Percentiles rank a stretch among this genome's conserved stretches.
phyloP scores from a whole-genome alignment of 108 stramenopile genomes.

The Aurantiochytrium sp. region DNA sequence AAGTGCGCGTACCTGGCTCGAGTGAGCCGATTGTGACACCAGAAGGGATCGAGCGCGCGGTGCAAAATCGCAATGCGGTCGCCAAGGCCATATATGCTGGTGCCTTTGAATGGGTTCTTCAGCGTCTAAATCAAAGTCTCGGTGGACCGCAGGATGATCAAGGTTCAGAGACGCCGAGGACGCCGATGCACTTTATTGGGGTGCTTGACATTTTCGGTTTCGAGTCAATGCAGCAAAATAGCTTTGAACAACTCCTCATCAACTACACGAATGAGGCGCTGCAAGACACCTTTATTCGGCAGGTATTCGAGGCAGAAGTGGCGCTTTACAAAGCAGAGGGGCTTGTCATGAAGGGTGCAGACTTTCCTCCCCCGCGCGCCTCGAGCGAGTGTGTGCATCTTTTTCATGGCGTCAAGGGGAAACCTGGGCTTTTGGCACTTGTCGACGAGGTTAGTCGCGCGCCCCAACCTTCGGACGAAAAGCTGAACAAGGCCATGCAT shows the following conservation, averaged over 20 bases:
- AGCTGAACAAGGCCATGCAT: slow-evolving; percentile 10
- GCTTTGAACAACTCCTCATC: slow-evolving; percentile 32
- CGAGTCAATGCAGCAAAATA: slow-evolving; percentile 26
- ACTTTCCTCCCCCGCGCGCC: background rate
- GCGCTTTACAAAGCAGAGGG: slow-evolving; percentile 20
- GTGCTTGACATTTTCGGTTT: slow-evolving; percentile 40
- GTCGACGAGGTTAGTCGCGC: background rate
- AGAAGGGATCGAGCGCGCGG: background rate
- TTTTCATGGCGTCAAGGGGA: background rate
- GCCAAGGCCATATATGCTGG: slow-evolving; percentile 19
- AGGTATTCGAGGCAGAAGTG: slow-evolving; percentile 73
- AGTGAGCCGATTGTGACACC: background rate
- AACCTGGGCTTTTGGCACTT: slow-evolving; percentile 38
- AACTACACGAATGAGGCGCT: slow-evolving; percentile 31
- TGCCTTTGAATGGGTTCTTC: slow-evolving; percentile 34
- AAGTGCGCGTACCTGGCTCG: background rate
- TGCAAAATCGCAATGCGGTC: slow-evolving; percentile 15
- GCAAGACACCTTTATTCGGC: slow-evolving; percentile 70
- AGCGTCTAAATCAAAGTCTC: background rate
- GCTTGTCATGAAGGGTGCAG: background rate
- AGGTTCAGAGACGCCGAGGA: background rate
- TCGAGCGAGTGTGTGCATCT: background rate
- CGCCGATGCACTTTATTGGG: slow-evolving; percentile 25
- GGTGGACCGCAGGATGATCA: too few relatives aligned
- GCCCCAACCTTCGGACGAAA: slow-evolving; percentile 1